A percentile compares a stretch with the other conserved stretches of the same genome.
These are phyloP conservation scores for Penicillium glabrum DNA, from an alignment of 2,329 filamentous ascomycete species.

Conservation along the genomic window DNA sequence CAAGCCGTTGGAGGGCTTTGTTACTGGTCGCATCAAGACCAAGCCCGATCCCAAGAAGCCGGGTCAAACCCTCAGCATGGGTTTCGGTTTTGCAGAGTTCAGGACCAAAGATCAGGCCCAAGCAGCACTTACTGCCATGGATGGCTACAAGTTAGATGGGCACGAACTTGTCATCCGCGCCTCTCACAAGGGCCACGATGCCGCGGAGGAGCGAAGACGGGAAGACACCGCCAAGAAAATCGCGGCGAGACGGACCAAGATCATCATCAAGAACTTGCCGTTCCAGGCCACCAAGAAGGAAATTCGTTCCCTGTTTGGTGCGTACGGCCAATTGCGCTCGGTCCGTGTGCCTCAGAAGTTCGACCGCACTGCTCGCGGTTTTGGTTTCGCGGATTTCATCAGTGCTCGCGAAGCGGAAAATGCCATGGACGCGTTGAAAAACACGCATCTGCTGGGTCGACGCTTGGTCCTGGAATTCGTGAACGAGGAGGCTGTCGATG, in stretches of 20 bases:
- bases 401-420: conserved; percentile 86
- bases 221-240: conserved; percentile 81
- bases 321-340: conserved; percentile 88
- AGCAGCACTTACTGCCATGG: conserved; percentile 79
- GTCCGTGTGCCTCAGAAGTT: conserved; percentile 96
- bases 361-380: conserved; percentile 82
- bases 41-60: conserved; percentile 90
- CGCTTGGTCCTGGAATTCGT: conserved; percentile 90
- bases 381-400: conserved; percentile 95
- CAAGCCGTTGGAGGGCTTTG: conserved; percentile 78
- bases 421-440: conserved; percentile 84
- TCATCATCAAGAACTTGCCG: conserved; percentile 96
- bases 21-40: conserved; percentile 87
- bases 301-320: conserved; percentile 77
- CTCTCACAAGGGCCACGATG: conserved; percentile 83
- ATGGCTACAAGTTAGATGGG: conserved; percentile 81
- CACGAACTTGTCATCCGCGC: conserved; percentile 83
- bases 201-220: conserved; percentile 79
- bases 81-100: conserved; percentile 94
- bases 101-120: conserved; percentile 73
- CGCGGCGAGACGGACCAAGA: conserved; percentile 77
- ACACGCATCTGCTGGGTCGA: conserved; percentile 90
- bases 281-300: conserved; percentile 96
- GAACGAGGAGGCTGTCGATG: conserved; percentile 81
- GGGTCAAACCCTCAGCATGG: conserved; percentile 89